A percentile compares a stretch with the other conserved stretches of the same genome.
Evolutionary conservation across 2,329 filamentous ascomycete genomes (phyloP).

Genomic region (Alternaria hordeiaustralica): DNA sequence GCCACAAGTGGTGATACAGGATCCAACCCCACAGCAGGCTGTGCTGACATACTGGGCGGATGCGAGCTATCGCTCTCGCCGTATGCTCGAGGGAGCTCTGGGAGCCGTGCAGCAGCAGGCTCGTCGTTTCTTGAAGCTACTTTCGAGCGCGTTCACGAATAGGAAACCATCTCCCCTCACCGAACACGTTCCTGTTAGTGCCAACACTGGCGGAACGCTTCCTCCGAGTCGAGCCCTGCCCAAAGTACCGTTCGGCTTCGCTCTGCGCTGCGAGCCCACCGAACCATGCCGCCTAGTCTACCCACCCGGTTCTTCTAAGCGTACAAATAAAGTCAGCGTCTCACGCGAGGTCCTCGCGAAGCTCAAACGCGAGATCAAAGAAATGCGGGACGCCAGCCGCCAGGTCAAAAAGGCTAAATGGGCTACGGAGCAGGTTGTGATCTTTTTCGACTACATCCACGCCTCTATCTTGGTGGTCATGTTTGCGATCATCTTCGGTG

Average conservation of each 20-base stretch:
- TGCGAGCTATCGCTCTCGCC: neutral
- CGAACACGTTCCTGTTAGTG: neutral
- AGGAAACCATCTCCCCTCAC: neutral
- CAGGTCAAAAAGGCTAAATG: neutral
- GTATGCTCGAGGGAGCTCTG: neutral
- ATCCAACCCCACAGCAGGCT: conserved; percentile 5
- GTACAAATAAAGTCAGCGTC: neutral
- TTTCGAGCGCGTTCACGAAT: neutral
- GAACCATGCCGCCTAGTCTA: conserved; percentile 17
- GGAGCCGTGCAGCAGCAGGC: neutral
- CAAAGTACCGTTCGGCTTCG: conserved; percentile 20
- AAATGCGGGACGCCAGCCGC: neutral
- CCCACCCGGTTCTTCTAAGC: neutral
- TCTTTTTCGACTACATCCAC: neutral
- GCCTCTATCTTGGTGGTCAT: neutral
- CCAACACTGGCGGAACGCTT: neutral
- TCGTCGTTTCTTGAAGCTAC: neutral
- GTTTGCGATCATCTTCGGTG: neutral
- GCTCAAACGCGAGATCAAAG: neutral
- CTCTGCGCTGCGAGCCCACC: conserved; percentile 5
- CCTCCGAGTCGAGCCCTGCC: neutral
- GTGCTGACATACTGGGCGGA: conserved; percentile 7
- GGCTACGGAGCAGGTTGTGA: neutral
- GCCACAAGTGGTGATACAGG: conserved; percentile 14
- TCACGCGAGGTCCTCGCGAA: neutral